Percentiles rank a stretch among this genome's conserved stretches.
Conservation (phyloP, 176 grass and related monocot species). For the Aechmea fasciata region DNA sequence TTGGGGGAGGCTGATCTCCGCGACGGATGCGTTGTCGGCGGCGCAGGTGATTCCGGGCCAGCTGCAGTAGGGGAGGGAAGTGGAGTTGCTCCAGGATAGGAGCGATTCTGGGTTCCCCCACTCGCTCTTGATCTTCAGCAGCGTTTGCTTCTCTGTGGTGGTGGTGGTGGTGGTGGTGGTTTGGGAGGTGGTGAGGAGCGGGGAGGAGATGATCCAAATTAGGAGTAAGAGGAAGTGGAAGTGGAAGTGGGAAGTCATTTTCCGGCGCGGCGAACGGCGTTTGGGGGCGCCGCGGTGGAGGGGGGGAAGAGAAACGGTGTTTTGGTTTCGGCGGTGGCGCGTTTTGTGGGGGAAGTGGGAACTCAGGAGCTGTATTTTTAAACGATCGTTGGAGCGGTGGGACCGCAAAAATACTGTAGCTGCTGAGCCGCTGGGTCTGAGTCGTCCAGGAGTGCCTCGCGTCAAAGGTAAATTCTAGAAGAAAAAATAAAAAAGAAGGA, state of each 20-base stretch:
- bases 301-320: slow-evolving; percentile 14
- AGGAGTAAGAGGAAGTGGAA: neutral
- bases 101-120: slow-evolving; percentile 38
- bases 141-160: slow-evolving; percentile 22
- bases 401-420: neutral
- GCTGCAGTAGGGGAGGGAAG: slow-evolving; percentile 25
- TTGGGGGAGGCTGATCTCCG: neutral
- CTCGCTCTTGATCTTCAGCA: slow-evolving; percentile 41
- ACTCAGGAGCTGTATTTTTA: no score
- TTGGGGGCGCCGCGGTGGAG: neutral
- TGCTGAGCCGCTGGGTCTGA: no score
- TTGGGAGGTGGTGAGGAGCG: neutral
- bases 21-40: slow-evolving; percentile 17
- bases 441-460: no score
- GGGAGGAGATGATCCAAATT: neutral
- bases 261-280: neutral
- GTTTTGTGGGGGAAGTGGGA: slow-evolving; percentile 9
- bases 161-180: neutral
- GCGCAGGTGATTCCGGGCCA: slow-evolving; percentile 48
- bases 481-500: no score
- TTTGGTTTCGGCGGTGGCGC: neutral
- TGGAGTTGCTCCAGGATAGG: slow-evolving; percentile 28
- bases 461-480: no score
- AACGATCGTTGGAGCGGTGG: neutral
- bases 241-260: neutral